A percentile compares a stretch with the other conserved stretches of the same genome.
These are phyloP conservation scores for Leptographium lundbergii DNA, from an alignment of 2,329 filamentous ascomycete species.

Conservation along the genomic window DNA sequence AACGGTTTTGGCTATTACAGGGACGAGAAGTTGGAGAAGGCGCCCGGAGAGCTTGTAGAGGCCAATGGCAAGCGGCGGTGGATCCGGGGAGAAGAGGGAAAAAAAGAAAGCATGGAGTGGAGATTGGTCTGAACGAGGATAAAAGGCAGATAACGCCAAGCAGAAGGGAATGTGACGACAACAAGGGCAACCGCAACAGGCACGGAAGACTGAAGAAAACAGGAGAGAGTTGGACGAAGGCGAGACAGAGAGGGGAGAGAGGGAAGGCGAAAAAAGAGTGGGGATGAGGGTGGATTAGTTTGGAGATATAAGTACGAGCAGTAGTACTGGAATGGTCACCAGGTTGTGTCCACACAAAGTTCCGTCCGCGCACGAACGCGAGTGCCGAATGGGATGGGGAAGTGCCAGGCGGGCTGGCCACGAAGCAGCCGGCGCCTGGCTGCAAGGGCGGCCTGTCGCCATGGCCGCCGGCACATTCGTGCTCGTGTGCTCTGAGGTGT, in stretches of 20 bases:
- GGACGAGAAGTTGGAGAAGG: neutral
- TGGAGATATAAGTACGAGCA: conserved; percentile 1
- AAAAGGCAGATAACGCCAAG: neutral
- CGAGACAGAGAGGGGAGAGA: neutral
- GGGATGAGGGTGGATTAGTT: conserved; percentile 4
- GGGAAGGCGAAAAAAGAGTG: conserved; percentile 6
- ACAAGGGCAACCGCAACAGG: neutral
- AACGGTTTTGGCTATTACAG: neutral
- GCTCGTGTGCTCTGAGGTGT: no score
- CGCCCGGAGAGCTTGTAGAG: neutral
- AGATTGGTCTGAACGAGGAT: conserved; percentile 8
- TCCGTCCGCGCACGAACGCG: neutral
- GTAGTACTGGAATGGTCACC: neutral
- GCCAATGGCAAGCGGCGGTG: neutral
- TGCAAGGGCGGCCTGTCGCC: neutral
- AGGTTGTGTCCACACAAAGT: neutral
- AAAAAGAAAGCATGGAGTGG: conserved; percentile 6
- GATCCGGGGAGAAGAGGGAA: neutral
- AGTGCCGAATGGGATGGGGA: neutral
- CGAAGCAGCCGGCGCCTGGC: neutral
- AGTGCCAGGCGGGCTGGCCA: neutral
- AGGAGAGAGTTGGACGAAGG: conserved; percentile 3
- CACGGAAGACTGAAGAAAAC: neutral
- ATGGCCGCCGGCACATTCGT: no score
- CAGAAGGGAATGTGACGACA: neutral